Conservation (phyloP, 495 filamentous ascomycete genomes). For the Tetracladium marchalianum region DNA sequence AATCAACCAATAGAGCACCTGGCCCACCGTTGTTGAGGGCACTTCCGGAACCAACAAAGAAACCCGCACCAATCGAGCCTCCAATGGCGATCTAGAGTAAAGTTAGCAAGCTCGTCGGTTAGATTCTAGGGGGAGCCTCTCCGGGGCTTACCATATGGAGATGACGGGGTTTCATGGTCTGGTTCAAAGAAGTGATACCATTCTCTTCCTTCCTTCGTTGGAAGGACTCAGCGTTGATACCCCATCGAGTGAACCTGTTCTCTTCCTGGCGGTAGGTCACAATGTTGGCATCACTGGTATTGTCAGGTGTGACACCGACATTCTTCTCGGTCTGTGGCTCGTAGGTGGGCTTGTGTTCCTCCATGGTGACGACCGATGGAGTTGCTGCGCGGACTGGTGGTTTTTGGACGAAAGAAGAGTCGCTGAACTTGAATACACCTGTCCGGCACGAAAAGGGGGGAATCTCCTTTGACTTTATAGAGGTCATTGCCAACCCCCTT, state of each 20-base stretch:
- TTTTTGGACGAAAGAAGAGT: too few relatives aligned
- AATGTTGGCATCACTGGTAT: neutral
- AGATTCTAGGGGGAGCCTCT: too few relatives aligned
- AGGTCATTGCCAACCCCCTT: too few relatives aligned
- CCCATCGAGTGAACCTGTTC: constrained; percentile 32
- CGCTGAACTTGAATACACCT: too few relatives aligned
- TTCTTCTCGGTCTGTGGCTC: constrained; percentile 9
- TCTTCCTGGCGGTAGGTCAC: neutral
- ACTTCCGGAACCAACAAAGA: constrained; percentile 40
- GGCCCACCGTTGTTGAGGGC: constrained; percentile 28
- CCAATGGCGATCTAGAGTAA: constrained; percentile 70
- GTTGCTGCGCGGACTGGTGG: too few relatives aligned
- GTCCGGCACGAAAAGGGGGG: too few relatives aligned
- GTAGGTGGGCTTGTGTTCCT: too few relatives aligned
- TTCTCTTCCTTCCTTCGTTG: constrained; percentile 11
- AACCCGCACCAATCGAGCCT: constrained; percentile 46
- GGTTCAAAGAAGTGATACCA: constrained; percentile 7
- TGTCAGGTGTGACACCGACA: neutral
- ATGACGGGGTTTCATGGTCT: constrained; percentile 39
- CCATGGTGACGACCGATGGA: too few relatives aligned
- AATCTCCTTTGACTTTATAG: too few relatives aligned
- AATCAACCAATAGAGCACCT: constrained; percentile 15
- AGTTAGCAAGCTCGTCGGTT: too few relatives aligned
- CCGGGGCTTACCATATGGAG: too few relatives aligned
- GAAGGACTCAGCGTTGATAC: constrained; percentile 40